Base-by-base conservation (phyloP, 208 protist genomes). In the Porcisia hertigi region DNA sequence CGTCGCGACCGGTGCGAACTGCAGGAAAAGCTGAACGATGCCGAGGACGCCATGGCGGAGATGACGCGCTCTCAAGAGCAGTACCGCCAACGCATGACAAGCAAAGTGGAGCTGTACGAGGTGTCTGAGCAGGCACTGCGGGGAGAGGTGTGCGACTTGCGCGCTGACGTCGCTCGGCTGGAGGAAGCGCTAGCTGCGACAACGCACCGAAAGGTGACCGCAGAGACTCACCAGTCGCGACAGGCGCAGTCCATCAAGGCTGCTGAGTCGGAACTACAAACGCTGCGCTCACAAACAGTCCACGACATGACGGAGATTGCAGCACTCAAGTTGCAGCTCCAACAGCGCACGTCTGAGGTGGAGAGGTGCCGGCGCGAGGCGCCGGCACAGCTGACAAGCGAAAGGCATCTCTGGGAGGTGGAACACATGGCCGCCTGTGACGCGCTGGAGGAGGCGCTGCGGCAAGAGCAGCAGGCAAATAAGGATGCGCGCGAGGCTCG, bases 41-140 rank as follows among this genome's bases (percentile, higher is more conserved):
- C 83, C 30, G 73, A 82, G 59, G 86, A 91, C 30, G 80, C 86
- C 3, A 36, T 84, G 58, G 77, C 71, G 9, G 79, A 85, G 75
- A 66, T 71, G 65, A 66, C 43, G 58, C 70, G 71, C 55, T 72
- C 71, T 55, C 77, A 83, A 36, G 79, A 86, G 69, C 84, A 90
- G 77, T 75, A 77, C 49, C 69, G 77, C 7, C 71, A 86, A 54
- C 79, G 82, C 58, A 82, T 82, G 70, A 76, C 76, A 20, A 72
- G 73, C 55, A 82, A 85, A 75, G 54, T 83, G 36, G 86, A 91
- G 78, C 53, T 86, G 55, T 84, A 83, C 71, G 80, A 85, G 59
- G 82, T 92, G 30, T 69, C 86, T 8, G 83, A 91, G 76, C 76
- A 85, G 62, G 72, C 76, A 1, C 83, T 92, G 67, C 87, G 85